Evolutionary conservation across 2,329 filamentous ascomycete species (phyloP).

Genomic region (Epichloe glyceriae): DNA sequence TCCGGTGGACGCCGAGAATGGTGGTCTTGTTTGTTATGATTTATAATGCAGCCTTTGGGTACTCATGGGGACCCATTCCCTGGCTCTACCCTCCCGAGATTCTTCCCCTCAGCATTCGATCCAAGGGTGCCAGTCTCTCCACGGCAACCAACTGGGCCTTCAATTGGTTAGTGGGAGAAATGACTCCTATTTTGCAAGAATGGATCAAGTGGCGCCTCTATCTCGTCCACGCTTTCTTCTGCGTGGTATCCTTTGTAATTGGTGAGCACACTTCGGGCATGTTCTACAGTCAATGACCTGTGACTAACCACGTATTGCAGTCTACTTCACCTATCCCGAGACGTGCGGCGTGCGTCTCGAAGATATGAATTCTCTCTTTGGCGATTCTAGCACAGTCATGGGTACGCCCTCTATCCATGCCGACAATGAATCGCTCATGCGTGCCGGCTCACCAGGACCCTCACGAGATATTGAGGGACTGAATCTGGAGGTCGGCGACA

Average conservation of each 20-base stretch:
- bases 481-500: slow-evolving; percentile 61
- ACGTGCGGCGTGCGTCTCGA: slow-evolving; percentile 90
- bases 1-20: slow-evolving; percentile 62
- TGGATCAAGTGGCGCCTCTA: slow-evolving; percentile 90
- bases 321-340: slow-evolving; percentile 96
- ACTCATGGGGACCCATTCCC: slow-evolving; percentile 89
- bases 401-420: slow-evolving; percentile 59
- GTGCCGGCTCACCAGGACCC: slow-evolving; percentile 56
- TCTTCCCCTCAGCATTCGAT: slow-evolving; percentile 85
- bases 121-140: slow-evolving; percentile 91
- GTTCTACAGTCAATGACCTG: background rate
- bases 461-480: slow-evolving; percentile 66
- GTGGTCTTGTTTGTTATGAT: slow-evolving; percentile 96
- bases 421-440: slow-evolving; percentile 73
- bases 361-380: slow-evolving; percentile 92
- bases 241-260: slow-evolving; percentile 85
- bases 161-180: slow-evolving; percentile 92
- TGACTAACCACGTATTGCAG: slow-evolving; percentile 31
- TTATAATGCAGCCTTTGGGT: slow-evolving; percentile 95
- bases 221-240: slow-evolving; percentile 92
- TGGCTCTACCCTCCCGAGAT: slow-evolving; percentile 99
- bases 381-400: slow-evolving; percentile 75
- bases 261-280: slow-evolving; percentile 45
- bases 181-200: slow-evolving; percentile 88
- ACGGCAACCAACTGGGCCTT: slow-evolving; percentile 97